Evolutionary conservation across 148 eudicot genomes (phyloP).

Genomic region (Vaccinium corymbosum): DNA sequence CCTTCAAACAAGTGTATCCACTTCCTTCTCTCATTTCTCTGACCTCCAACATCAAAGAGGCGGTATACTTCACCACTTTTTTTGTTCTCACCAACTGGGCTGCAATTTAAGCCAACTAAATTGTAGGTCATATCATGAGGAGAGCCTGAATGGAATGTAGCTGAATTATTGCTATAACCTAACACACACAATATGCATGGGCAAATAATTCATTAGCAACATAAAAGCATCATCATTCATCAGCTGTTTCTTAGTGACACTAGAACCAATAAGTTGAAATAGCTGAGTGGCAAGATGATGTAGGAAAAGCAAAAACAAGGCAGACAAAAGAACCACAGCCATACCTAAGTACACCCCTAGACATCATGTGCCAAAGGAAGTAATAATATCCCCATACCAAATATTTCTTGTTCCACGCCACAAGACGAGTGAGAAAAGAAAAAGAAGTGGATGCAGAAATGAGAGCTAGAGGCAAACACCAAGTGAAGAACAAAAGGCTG

Average conservation of each 20-base stretch:
- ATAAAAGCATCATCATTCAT: not conserved
- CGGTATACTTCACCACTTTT: constrained; percentile 95
- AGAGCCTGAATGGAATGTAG: constrained; percentile 7
- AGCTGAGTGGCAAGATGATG: not conserved
- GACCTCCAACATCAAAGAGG: constrained; percentile 98
- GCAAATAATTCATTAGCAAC: not conserved
- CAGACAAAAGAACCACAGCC: not conserved
- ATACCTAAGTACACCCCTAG: not conserved
- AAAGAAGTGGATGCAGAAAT: not conserved
- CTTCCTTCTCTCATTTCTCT: constrained; percentile 98
- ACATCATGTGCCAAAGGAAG: not conserved
- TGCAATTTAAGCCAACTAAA: constrained; percentile 27
- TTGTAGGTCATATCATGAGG: constrained; percentile 7
- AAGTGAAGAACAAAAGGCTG: not conserved
- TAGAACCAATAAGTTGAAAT: not conserved
- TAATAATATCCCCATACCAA: not conserved
- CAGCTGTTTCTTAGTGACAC: not conserved
- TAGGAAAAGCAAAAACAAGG: not conserved
- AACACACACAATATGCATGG: constrained; percentile 4
- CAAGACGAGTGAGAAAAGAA: not conserved
- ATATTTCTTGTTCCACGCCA: not conserved
- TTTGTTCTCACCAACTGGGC: constrained; percentile 97
- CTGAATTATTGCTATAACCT: not conserved
- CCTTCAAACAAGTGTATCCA: constrained; percentile 99
- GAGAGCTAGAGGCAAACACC: not conserved